Base-by-base conservation (phyloP, 768 basidiomycete genomes). In the Scleroderma bovista region DNA sequence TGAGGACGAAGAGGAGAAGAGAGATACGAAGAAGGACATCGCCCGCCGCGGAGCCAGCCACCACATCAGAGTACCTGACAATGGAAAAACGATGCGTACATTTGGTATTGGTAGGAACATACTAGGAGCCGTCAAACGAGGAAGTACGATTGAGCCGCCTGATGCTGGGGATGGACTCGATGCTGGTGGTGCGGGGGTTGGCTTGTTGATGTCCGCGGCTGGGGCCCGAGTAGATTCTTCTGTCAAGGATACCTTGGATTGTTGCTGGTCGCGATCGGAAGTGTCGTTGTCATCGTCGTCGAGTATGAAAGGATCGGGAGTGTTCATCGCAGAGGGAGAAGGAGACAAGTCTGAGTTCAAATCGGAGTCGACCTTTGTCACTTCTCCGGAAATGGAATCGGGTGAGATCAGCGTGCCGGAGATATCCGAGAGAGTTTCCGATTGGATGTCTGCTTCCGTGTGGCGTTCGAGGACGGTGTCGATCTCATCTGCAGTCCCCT, bases 41-140 rank as follows among this genome's bases (percentile, higher is more conserved):
- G 46, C 44, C 53, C 74, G 63, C 49, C 32, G 49, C 9, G 61
- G 59, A 31, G 53, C 61, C 57, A 86, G 66, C 81, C 79, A 84
- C 80, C 81, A 86, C 11, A 75, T 73, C 40, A 86, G 71, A 51
- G 73, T 67, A 65, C 71, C 71, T 41, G 75, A 77, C 54, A 78
- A 68, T 44, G 69, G 69, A 49, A 45, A 62, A 65, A 56, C 26
- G 57, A 58, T 70, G 79, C 86, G 80, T 77, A 92, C 89, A 72
- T 89, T 89, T 45, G 90, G 89, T 38, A 91, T 86, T n/a, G 89
- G 89, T 42, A 91, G 70, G 64, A 92, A 92, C 84, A 91, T 85
- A 31, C 81, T 84, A 31, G 88, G 83, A 24, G 79, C 66, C 32
- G 83, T 74, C 33, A 91, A 78, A 33, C 80, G 80, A 2, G 88